Evolutionary conservation across 495 filamentous ascomycete species (phyloP).

Genomic region (Clohesyomyces aquaticus): DNA sequence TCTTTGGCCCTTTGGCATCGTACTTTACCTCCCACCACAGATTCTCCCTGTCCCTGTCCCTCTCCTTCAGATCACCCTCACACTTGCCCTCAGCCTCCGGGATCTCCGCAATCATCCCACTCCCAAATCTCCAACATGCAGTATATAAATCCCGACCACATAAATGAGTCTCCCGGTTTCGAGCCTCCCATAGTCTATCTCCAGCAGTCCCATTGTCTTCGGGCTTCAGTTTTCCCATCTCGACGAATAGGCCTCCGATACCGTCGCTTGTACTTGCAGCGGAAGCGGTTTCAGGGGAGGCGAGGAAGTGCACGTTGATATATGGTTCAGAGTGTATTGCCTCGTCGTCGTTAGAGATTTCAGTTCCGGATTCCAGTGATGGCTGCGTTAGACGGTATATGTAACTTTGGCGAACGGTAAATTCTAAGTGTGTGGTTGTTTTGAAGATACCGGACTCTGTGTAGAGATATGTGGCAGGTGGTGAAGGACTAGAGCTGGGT

Average conservation of each 20-base stretch:
- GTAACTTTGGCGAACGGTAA: conserved; percentile 23
- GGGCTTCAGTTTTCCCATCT: conserved; percentile 22
- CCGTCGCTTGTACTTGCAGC: neutral
- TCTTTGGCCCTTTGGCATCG: conserved; percentile 37
- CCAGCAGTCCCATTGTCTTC: neutral
- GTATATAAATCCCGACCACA: conserved; percentile 38
- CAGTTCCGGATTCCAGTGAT: too few relatives aligned
- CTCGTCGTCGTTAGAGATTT: neutral
- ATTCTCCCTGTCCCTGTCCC: conserved; percentile 1
- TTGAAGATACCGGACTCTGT: conserved; percentile 28
- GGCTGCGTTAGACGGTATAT: conserved; percentile 13
- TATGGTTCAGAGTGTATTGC: neutral
- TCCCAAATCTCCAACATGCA: conserved; percentile 34
- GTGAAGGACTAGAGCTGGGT: conserved; percentile 11
- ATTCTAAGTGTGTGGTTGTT: conserved; percentile 10
- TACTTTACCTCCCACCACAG: conserved; percentile 37
- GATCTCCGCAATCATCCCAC: conserved; percentile 9
- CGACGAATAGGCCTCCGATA: conserved; percentile 26
- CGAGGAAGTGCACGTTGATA: conserved; percentile 31
- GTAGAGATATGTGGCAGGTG: conserved; percentile 16
- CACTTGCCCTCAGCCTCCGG: neutral
- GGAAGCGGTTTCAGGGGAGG: conserved; percentile 8
- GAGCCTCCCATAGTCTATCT: neutral
- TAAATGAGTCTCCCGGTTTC: conserved; percentile 29
- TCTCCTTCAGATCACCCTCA: neutral